Percentiles rank a stretch among this genome's conserved stretches.
Evolutionary conservation across 495 filamentous ascomycete species (phyloP).

Genomic region (Astrocystis sublimbata): DNA sequence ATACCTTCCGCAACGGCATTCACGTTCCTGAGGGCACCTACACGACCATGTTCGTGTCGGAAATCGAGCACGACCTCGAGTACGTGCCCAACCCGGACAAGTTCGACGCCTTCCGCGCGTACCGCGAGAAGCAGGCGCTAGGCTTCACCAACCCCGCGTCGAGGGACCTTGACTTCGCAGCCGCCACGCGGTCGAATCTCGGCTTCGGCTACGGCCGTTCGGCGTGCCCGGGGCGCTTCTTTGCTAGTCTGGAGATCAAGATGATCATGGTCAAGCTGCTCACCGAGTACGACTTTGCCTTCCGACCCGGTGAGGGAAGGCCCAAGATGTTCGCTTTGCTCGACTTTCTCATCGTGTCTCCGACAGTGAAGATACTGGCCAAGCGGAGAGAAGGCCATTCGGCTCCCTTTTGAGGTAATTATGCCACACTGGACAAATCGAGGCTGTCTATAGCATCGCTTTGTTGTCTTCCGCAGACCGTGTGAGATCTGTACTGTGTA

Average conservation of each 20-base stretch:
- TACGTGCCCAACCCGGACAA: constrained; percentile 15
- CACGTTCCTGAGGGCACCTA: constrained; percentile 21
- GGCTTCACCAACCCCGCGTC: not conserved
- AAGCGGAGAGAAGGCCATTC: not conserved
- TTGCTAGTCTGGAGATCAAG: constrained; percentile 27
- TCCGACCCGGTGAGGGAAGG: constrained; percentile 13
- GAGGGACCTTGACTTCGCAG: constrained; percentile 15
- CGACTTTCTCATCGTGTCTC: constrained; percentile 12
- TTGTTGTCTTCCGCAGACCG: too few species aligned
- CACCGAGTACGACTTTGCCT: constrained; percentile 23
- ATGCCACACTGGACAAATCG: too few species aligned
- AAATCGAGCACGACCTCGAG: constrained; percentile 26
- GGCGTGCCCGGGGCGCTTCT: constrained; percentile 30
- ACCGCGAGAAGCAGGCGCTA: constrained; percentile 4
- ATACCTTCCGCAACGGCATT: constrained; percentile 18
- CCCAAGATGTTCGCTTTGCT: constrained; percentile 9
- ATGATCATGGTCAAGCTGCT: constrained; percentile 26
- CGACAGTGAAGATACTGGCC: not conserved
- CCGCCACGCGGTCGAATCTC: constrained; percentile 5
- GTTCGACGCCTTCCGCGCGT: constrained; percentile 29
- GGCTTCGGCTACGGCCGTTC: constrained; percentile 29
- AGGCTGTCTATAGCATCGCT: not conserved
- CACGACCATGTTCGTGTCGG: constrained; percentile 7
- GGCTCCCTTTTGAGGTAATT: not conserved
- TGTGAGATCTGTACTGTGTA: too few species aligned